Percentiles rank a stretch among this genome's conserved stretches.
Conservation (phyloP, 139 green algal species). For the Picochlorum sp. region DNA sequence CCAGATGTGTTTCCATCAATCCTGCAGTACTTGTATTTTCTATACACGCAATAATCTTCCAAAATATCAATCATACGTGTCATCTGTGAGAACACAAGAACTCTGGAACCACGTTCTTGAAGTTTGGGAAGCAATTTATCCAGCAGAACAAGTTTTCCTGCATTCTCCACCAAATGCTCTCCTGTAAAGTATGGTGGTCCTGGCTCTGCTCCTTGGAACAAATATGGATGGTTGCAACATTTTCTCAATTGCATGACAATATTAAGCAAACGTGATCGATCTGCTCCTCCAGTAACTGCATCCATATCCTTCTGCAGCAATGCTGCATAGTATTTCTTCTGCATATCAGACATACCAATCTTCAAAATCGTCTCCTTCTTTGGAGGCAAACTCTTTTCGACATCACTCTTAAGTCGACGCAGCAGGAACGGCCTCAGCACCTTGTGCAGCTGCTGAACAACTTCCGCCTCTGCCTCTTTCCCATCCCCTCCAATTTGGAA, state of each 20-base stretch:
- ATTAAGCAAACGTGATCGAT: constrained; percentile 91
- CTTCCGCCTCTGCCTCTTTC: constrained; percentile 74
- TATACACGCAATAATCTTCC: constrained; percentile 90
- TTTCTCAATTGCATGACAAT: constrained; percentile 99
- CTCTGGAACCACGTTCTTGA: constrained; percentile 59
- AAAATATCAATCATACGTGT: constrained; percentile 94
- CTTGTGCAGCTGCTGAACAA: constrained; percentile 97
- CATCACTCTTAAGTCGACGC: constrained; percentile 92
- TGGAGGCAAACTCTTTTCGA: constrained; percentile 89
- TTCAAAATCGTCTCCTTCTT: constrained; percentile 99
- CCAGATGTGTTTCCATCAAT: constrained; percentile 96
- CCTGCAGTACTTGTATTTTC: constrained; percentile 78
- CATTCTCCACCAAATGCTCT: constrained; percentile 77
- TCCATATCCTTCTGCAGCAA: constrained; percentile 95
- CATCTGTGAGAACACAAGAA: constrained; percentile 92
- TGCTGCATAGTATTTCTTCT: constrained; percentile 77
- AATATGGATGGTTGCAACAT: constrained; percentile 96
- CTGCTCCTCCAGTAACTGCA: constrained; percentile 67
- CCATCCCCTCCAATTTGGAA: constrained; percentile 63
- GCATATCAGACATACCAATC: constrained; percentile 95
- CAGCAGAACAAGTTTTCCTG: constrained; percentile 85
- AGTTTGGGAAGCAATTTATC: constrained; percentile 84
- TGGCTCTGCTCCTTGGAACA: constrained; percentile 84
- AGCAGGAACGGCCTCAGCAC: constrained; percentile 97
- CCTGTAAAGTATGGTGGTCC: constrained; percentile 89